Evolutionary conservation across 345 rosid species (phyloP), one percentile per base, ranked within the genome.

Genomic region (Acer campestre): DNA sequence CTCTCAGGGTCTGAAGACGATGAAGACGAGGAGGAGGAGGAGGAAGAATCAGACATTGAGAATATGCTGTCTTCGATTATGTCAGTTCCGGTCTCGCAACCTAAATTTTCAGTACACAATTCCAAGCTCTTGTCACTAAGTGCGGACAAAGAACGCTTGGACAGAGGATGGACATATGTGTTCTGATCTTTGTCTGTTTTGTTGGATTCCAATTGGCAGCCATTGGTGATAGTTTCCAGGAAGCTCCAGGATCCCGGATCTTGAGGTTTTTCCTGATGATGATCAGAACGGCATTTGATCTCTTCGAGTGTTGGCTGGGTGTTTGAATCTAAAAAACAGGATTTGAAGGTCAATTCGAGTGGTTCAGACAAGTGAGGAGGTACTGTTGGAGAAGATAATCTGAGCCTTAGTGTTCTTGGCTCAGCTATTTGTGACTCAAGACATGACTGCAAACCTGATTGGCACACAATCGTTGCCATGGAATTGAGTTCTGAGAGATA

Each of bases 71-170:
- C 82, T 10, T 83, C 84, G 13, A 68, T 65, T 40, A 82, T 77
- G 63, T 90, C 92, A 69, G 87, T 88, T 6, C 98, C 98, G 0
- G 93, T 90, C 83, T 95, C 99, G 58, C 86, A 90, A 3, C 99
- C 98, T 10, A 95, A 84, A 74, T 83, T 90, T 77, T 95, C 98
- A 6, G 99, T 95, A 77, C 98, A 95, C 48, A 95, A 69, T 82
- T 89, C 90, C 80, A 95, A 53, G 87, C 99, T 93, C 83, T 84
- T 89, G 46, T 88, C 88, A 48, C 93, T 91, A 2, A 95, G 89
- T 27, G 73, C 70, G 11, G 89, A 87, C 7, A 84, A 74, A 63
- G 89, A 87, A n/a, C 83, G 84, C 71, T 80, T 88, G 9, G 61
- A 71, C 64, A 80, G 74, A 55, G 89, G 87, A 64, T 83, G 92